Conservation (phyloP, 345 rosid species). For the Sapria himalayana region DNA sequence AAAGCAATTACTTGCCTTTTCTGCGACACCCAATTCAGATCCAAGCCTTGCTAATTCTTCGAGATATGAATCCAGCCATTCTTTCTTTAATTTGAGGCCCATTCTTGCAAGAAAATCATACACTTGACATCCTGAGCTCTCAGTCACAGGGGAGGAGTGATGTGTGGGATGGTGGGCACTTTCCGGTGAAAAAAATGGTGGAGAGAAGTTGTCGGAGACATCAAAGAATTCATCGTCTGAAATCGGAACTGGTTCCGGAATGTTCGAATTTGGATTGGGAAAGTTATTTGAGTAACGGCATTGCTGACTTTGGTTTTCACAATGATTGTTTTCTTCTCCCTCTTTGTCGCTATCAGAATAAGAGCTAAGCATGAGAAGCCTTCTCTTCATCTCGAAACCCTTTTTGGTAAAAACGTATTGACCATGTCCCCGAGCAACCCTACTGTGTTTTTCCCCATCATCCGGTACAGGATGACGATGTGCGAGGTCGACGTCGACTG, state of each 20-base stretch:
- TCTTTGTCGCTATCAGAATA: slow-evolving; percentile 38
- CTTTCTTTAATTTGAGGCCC: slow-evolving; percentile 46
- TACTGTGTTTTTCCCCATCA: no score
- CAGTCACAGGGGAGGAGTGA: slow-evolving; percentile 6
- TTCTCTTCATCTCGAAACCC: slow-evolving; percentile 21
- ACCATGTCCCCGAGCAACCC: no score
- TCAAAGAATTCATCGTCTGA: slow-evolving; percentile 45
- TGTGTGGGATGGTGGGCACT: slow-evolving; percentile 9
- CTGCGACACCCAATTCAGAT: slow-evolving; percentile 17
- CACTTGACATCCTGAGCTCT: slow-evolving; percentile 21
- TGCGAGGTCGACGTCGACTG: no score
- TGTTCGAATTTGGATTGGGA: slow-evolving; percentile 11
- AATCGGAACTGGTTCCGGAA: slow-evolving; percentile 13
- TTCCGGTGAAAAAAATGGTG: slow-evolving; percentile 18
- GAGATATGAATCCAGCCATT: slow-evolving; percentile 42
- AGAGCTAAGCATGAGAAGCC: slow-evolving; percentile 29
- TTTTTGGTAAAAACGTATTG: no score
- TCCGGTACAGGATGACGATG: no score
- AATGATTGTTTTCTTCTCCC: slow-evolving; percentile 9
- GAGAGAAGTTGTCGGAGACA: slow-evolving; percentile 22
- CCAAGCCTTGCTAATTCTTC: slow-evolving; percentile 24
- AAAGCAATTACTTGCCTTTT: slow-evolving; percentile 64
- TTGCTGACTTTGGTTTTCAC: slow-evolving; percentile 3
- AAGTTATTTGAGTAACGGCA: slow-evolving; percentile 7
- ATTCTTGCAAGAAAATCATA: slow-evolving; percentile 20